A percentile compares a stretch with the other conserved stretches of the same genome.
phyloP scores from a whole-genome alignment of 1,139 yeast species.

The Nakaseomyces kungkrabaensis region DNA sequence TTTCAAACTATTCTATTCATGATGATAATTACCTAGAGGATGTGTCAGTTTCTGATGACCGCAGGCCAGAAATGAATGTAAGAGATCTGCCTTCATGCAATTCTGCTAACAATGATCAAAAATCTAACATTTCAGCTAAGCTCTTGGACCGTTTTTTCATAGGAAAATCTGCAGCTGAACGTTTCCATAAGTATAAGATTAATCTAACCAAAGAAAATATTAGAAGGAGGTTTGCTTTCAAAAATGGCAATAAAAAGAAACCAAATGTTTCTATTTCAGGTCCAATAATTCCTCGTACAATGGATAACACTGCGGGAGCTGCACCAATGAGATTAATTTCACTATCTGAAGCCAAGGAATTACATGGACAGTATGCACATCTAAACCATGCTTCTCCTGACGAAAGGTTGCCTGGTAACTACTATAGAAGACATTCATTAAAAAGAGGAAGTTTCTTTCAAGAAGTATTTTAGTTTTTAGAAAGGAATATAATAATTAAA shows the following conservation, averaged over 20 bases:
- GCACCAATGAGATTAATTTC: conserved; percentile 1
- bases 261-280: background rate
- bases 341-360: background rate
- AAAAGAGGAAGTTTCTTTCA: conserved; percentile 1
- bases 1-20: background rate
- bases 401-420: background rate
- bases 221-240: background rate
- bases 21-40: no score
- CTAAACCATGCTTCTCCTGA: background rate
- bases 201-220: background rate
- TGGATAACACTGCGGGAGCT: background rate
- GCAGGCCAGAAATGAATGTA: background rate
- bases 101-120: background rate
- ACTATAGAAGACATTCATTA: background rate
- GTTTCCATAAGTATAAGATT: background rate
- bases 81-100: background rate
- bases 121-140: background rate
- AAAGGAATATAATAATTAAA: background rate
- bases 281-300: background rate
- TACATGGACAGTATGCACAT: background rate
- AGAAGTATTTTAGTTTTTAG: background rate
- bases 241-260: background rate
- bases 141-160: background rate
- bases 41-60: background rate
- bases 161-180: background rate